These are phyloP conservation scores for Entoloma clypeatum DNA, from an alignment of 1,284 basidiomycete species.

Conservation along the genomic window DNA sequence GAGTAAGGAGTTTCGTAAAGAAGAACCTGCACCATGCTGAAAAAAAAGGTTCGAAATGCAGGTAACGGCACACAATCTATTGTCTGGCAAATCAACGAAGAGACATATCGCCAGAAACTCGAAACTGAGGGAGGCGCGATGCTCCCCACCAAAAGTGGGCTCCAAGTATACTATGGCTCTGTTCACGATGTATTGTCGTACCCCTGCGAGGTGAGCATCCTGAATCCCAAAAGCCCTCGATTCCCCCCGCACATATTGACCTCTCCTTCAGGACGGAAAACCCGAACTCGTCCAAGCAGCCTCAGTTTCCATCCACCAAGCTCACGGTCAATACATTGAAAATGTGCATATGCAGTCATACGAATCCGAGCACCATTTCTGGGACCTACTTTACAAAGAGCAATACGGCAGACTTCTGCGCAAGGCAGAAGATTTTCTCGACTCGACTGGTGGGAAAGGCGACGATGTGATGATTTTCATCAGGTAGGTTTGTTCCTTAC, in stretches of 20 bases:
- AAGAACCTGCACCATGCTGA: no score
- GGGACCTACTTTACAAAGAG: slow-evolving; percentile 64
- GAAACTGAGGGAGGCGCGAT: slow-evolving; percentile 43
- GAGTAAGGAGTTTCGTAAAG: slow-evolving; percentile 16
- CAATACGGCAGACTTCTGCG: slow-evolving; percentile 70
- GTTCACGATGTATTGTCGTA: slow-evolving; percentile 90
- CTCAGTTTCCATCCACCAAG: slow-evolving; percentile 73
- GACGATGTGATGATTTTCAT: slow-evolving; percentile 83
- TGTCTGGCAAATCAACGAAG: slow-evolving; percentile 89
- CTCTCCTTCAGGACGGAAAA: slow-evolving; percentile 70
- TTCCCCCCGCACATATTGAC: not conserved
- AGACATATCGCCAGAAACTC: slow-evolving; percentile 67
- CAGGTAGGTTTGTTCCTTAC: slow-evolving; percentile 49
- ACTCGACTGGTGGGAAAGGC: slow-evolving; percentile 58
- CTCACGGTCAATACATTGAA: slow-evolving; percentile 89
- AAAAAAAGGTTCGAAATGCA: slow-evolving; percentile 33
- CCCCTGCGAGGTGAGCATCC: slow-evolving; percentile 76
- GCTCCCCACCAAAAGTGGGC: slow-evolving; percentile 39
- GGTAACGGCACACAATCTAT: slow-evolving; percentile 94
- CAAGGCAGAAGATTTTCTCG: slow-evolving; percentile 72
- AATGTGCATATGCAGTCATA: slow-evolving; percentile 89
- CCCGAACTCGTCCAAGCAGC: slow-evolving; percentile 78
- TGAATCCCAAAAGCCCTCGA: not conserved
- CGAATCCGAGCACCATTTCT: slow-evolving; percentile 73
- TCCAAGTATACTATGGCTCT: slow-evolving; percentile 83